Percentiles rank a stretch among this genome's conserved stretches.
Conservation (phyloP, 208 protist genomes). For the Naegleria lovaniensis region DNA sequence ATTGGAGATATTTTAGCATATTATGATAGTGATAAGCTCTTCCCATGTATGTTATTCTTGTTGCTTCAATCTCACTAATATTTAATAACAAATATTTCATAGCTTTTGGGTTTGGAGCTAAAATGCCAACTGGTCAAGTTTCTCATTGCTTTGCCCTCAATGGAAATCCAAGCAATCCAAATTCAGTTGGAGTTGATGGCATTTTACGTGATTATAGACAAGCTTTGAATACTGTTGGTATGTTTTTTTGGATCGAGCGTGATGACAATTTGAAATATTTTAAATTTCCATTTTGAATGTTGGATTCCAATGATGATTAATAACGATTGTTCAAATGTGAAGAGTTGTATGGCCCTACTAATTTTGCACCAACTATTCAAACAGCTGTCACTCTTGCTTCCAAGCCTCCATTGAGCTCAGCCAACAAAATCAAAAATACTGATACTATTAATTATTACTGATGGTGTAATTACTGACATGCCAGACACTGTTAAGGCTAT, state of each 20-base stretch:
- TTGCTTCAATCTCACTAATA: background rate
- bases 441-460: conserved; percentile 76
- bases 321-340: background rate
- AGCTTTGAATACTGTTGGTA: background rate
- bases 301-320: background rate
- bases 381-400: background rate
- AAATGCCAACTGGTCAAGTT: background rate
- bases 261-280: background rate
- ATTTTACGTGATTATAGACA: conserved; percentile 29
- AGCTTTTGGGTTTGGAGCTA: conserved; percentile 2
- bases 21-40: conserved; percentile 33
- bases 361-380: background rate
- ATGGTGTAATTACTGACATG: conserved; percentile 74
- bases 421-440: conserved; percentile 47
- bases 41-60: background rate
- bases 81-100: background rate
- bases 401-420: background rate
- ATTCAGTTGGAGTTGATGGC: conserved; percentile 24
- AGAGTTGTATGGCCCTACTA: background rate
- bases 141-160: background rate
- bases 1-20: conserved; percentile 19
- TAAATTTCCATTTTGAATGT: background rate
- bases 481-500: conserved; percentile 64
- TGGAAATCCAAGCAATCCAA: background rate
- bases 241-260: background rate